Conservation (phyloP, 805 yeast species). For the Brettanomyces naardenensis region DNA sequence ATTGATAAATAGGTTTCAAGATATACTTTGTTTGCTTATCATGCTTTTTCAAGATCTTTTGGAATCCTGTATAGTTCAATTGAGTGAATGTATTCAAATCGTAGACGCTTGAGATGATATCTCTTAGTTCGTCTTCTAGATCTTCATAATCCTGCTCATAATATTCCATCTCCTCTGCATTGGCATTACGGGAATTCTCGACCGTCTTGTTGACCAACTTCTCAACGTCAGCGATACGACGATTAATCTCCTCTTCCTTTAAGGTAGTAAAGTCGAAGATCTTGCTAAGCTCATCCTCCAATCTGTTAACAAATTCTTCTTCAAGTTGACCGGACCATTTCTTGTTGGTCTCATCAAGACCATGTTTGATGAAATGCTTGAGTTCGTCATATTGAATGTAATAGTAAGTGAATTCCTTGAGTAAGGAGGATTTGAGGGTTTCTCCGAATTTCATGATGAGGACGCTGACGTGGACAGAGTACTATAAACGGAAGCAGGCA, state of each 20-base stretch:
- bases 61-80: conserved; percentile 94
- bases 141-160: conserved; percentile 64
- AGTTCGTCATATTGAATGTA: conserved; percentile 88
- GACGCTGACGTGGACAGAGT: no score
- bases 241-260: conserved; percentile 75
- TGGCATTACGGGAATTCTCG: conserved; percentile 34
- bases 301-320: conserved; percentile 64
- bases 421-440: conserved; percentile 79
- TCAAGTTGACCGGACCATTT: conserved; percentile 75
- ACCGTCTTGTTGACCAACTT: conserved; percentile 54
- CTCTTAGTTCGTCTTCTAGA: conserved; percentile 69
- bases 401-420: conserved; percentile 84
- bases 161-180: conserved; percentile 22
- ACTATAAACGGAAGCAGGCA: no score
- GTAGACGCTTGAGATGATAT: conserved; percentile 94
- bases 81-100: conserved; percentile 92
- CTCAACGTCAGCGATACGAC: conserved; percentile 81
- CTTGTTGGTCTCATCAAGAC: conserved; percentile 44
- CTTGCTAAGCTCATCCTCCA: conserved; percentile 86
- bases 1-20: conserved; percentile 88
- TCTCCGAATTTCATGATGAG: conserved; percentile 87
- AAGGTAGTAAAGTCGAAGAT: conserved; percentile 87
- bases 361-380: conserved; percentile 70
- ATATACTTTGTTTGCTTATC: conserved; percentile 80
- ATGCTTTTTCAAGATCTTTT: conserved; percentile 92